These are phyloP conservation scores for Phoma sp. DNA, from an alignment of 2,329 filamentous ascomycete genomes.

Conservation along the genomic window DNA sequence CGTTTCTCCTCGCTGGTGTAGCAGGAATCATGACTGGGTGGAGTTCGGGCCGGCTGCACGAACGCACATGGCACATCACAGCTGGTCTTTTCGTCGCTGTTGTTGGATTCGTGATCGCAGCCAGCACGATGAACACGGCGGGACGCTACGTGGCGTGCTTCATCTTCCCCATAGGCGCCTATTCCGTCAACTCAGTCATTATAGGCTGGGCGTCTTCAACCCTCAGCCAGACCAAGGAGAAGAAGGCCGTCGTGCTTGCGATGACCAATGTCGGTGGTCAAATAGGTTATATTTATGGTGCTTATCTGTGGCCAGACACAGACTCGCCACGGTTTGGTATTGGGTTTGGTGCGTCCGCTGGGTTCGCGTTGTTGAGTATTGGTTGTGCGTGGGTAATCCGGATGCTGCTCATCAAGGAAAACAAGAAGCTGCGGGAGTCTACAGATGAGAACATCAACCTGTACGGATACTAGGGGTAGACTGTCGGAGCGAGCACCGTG, in stretches of 20 bases:
- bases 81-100: slow-evolving; percentile 50
- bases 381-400: slow-evolving; percentile 39
- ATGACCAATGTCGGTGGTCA: slow-evolving; percentile 40
- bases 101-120: slow-evolving; percentile 50
- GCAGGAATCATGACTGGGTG: slow-evolving; percentile 57
- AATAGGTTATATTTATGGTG: slow-evolving; percentile 40
- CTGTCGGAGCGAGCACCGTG: neutral
- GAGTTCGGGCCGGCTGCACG: slow-evolving; percentile 58
- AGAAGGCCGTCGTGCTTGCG: slow-evolving; percentile 40
- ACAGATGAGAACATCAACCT: slow-evolving; percentile 36
- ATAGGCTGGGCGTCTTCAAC: slow-evolving; percentile 40
- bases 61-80: slow-evolving; percentile 60
- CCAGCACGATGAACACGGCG: slow-evolving; percentile 36
- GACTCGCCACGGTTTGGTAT: slow-evolving; percentile 36
- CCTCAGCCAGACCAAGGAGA: slow-evolving; percentile 38
- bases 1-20: slow-evolving; percentile 55
- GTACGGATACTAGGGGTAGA: slow-evolving; percentile 33
- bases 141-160: slow-evolving; percentile 40
- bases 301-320: slow-evolving; percentile 35
- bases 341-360: slow-evolving; percentile 39
- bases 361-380: slow-evolving; percentile 36
- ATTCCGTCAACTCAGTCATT: slow-evolving; percentile 41
- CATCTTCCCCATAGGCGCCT: slow-evolving; percentile 40
- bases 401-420: slow-evolving; percentile 36
- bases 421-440: slow-evolving; percentile 30